phyloP scores from a whole-genome alignment of 768 basidiomycete genomes.

The Lactifluus piperatus region DNA sequence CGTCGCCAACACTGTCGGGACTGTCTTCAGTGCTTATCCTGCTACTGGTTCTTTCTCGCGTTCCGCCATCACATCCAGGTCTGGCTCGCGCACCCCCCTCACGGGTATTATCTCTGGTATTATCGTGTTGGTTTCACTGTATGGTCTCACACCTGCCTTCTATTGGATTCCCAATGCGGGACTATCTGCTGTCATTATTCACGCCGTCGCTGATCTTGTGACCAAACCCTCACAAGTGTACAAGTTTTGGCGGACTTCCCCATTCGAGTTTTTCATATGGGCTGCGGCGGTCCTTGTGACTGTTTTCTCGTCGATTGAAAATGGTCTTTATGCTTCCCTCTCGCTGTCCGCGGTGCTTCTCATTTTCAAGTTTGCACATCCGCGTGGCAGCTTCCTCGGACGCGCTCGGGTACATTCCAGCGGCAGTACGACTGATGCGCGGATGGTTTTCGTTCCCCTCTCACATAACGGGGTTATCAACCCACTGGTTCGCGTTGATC shows the following conservation, averaged over 20 bases:
- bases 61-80: constrained; percentile 93
- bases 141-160: constrained; percentile 89
- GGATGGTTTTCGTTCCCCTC: constrained; percentile 84
- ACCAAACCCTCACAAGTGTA: constrained; percentile 78
- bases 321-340: constrained; percentile 87
- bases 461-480: constrained; percentile 50
- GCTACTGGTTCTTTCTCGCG: constrained; percentile 98
- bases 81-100: constrained; percentile 92
- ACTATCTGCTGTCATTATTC: constrained; percentile 92
- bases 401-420: constrained; percentile 54
- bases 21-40: constrained; percentile 86
- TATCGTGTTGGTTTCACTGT: constrained; percentile 88
- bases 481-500: constrained; percentile 57
- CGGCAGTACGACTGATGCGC: constrained; percentile 29
- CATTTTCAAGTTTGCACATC: constrained; percentile 77
- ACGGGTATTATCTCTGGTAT: constrained; percentile 81
- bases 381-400: constrained; percentile 87
- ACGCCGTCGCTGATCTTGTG: constrained; percentile 83
- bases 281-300: constrained; percentile 80
- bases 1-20: constrained; percentile 89
- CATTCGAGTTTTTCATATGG: constrained; percentile 89
- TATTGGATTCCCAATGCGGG: constrained; percentile 78
- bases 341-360: constrained; percentile 67
- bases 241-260: constrained; percentile 89
- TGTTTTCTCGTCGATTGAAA: constrained; percentile 88